phyloP scores from a whole-genome alignment of 805 yeast genomes.

The Kurtzmaniella fragi region DNA sequence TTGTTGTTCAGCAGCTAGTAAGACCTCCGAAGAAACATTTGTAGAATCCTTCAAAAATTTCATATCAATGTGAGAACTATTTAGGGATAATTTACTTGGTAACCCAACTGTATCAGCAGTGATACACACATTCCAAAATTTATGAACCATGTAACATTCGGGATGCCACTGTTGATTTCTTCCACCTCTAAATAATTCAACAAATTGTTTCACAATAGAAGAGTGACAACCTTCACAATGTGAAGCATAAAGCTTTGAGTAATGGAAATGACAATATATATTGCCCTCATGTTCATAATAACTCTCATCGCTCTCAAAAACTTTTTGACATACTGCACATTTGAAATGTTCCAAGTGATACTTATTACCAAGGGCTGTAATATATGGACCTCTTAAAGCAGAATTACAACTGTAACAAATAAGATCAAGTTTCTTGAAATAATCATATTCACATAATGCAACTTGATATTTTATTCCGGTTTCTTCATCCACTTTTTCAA shows the following conservation, averaged over 20 bases:
- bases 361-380: constrained; percentile 86
- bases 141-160: constrained; percentile 96
- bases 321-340: constrained; percentile 79
- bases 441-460: constrained; percentile 86
- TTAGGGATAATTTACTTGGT: constrained; percentile 12
- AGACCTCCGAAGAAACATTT: constrained; percentile 37
- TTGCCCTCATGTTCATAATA: constrained; percentile 82
- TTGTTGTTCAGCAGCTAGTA: constrained; percentile 55
- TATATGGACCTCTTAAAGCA: constrained; percentile 88
- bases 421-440: constrained; percentile 77
- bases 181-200: constrained; percentile 87
- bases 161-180: constrained; percentile 98
- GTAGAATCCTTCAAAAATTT: constrained; percentile 21
- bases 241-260: constrained; percentile 78
- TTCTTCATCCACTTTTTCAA: constrained; percentile 49
- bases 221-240: constrained; percentile 91
- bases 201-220: constrained; percentile 90
- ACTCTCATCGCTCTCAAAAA: constrained; percentile 87
- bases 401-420: constrained; percentile 83
- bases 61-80: constrained; percentile 1
- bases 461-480: constrained; percentile 22
- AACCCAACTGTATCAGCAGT: constrained; percentile 57
- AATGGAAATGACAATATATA: constrained; percentile 89
- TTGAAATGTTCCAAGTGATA: constrained; percentile 95
- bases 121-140: constrained; percentile 89